Evolutionary conservation across 1,284 basidiomycete genomes (phyloP).

Genomic region (Ceratobasidium sp.): DNA sequence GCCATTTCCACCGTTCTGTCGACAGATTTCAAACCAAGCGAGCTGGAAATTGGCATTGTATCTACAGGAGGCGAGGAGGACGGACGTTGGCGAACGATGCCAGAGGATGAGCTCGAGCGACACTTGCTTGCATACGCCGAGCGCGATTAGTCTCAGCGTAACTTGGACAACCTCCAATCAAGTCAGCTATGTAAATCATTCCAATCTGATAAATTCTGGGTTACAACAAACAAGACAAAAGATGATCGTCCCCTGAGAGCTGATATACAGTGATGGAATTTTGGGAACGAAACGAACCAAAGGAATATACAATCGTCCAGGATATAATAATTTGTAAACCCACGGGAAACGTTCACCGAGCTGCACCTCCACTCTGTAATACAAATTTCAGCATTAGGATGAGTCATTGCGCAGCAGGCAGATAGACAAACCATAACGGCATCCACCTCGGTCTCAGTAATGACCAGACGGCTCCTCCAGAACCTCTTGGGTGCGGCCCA

Average conservation of each 20-base stretch:
- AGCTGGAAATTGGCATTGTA: constrained; percentile 89
- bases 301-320: background rate
- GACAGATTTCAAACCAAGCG: constrained; percentile 94
- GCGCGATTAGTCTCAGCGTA: constrained; percentile 51
- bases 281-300: constrained; percentile 19
- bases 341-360: constrained; percentile 12
- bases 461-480: constrained; percentile 70
- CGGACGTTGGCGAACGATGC: constrained; percentile 88
- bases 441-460: constrained; percentile 82
- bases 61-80: constrained; percentile 79
- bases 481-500: constrained; percentile 83
- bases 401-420: constrained; percentile 3
- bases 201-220: constrained; percentile 6
- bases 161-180: too few species aligned
- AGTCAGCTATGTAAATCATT: constrained; percentile 9
- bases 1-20: constrained; percentile 93
- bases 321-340: background rate
- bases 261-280: constrained; percentile 40
- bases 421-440: constrained; percentile 76
- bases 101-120: constrained; percentile 85
- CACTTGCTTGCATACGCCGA: constrained; percentile 92
- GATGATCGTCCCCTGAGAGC: background rate
- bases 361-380: constrained; percentile 79
- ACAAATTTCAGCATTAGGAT: constrained; percentile 22
- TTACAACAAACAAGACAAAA: background rate